Evolutionary conservation across 371 early-diverging fungal species (phyloP).

Genomic region (Mucor plumbeus): DNA sequence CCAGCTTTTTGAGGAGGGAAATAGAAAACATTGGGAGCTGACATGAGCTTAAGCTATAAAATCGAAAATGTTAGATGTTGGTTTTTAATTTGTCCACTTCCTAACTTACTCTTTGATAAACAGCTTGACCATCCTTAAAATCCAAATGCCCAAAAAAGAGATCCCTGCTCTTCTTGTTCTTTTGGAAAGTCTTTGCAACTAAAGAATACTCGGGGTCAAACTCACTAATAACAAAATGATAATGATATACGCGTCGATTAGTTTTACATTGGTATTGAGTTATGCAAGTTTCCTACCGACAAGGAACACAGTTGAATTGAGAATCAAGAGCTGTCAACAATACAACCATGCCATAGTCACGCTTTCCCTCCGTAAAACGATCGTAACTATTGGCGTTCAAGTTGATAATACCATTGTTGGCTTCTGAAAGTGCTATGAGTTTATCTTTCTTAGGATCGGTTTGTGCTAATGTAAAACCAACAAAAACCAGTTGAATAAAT

Average conservation of each 20-base stretch:
- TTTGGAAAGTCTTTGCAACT: conserved; percentile 66
- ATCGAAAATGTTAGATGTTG: background rate
- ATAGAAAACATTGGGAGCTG: conserved; percentile 75
- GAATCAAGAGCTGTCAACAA: conserved; percentile 77
- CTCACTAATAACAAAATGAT: conserved; percentile 51
- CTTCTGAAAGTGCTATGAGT: conserved; percentile 43
- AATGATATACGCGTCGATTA: conserved; percentile 10
- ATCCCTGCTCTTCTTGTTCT: conserved; percentile 48
- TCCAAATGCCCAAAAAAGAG: conserved; percentile 78
- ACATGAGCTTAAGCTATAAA: conserved; percentile 58
- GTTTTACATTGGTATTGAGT: background rate
- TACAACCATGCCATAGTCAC: conserved; percentile 79
- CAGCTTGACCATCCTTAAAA: conserved; percentile 73
- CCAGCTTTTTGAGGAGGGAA: conserved; percentile 77
- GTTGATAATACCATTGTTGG: conserved; percentile 57
- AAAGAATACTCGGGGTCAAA: conserved; percentile 75
- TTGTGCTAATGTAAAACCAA: conserved; percentile 22
- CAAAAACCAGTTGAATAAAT: conserved; percentile 19
- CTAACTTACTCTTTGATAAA: conserved; percentile 70
- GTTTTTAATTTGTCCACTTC: background rate
- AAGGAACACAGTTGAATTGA: conserved; percentile 74
- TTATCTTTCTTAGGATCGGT: conserved; percentile 43
- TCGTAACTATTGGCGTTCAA: conserved; percentile 68
- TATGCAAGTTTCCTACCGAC: conserved; percentile 61
- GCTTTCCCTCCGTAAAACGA: conserved; percentile 70